Base-by-base conservation (phyloP, 306 rosid genomes). In the Fagus crenata region DNA sequence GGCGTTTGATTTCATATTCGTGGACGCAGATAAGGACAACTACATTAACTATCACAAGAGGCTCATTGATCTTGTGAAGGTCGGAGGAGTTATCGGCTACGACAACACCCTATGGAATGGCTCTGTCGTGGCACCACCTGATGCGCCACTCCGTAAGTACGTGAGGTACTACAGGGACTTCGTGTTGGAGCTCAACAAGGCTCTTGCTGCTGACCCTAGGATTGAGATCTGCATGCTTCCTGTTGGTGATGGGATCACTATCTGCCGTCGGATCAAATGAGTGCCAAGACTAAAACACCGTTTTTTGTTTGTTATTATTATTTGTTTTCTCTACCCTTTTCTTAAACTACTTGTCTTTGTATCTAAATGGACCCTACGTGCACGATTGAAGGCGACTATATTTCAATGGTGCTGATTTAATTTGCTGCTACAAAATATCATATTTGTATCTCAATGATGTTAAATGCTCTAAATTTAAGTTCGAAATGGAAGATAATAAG, bases 81-180 rank as follows among this genome's bases (percentile, higher is more conserved):
- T 93, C 0, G 98, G 98, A 0, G 98, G 98, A 4, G 37, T 93
- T 42, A 90, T 93, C 78, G 98, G 96, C 22, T 93, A 93, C 81
- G 97, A 93, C 87, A 93, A 93, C 85, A 93, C 98, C 69, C 75
- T 93, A 1, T 93, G 98, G 98, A 91, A 90, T 31, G 98, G 98
- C 1, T 93, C 98, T 0, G 97, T 93, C 75, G 98, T 87, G 14
- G 97, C 97, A 0, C 98, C 98, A 0, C 86, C 97, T 0, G 97
- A 93, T 72, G 97, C 98, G 0, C 97, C 98, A 0, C 53, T 93
- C 1, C 84, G 97, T 58, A 92, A 93, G 86, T 93, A 93, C 75
- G 96, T 93, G 39, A 89, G 89, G 88, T 93, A 93, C 51, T 93
- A 93, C 75, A 78, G 96, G 43, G 97, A 91, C 82, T 93, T 91